Percentiles rank a stretch among this genome's conserved stretches.
These are phyloP conservation scores for Nyctanthes arbortristis DNA, from an alignment of 257 asterid genomes.

Conservation along the genomic window DNA sequence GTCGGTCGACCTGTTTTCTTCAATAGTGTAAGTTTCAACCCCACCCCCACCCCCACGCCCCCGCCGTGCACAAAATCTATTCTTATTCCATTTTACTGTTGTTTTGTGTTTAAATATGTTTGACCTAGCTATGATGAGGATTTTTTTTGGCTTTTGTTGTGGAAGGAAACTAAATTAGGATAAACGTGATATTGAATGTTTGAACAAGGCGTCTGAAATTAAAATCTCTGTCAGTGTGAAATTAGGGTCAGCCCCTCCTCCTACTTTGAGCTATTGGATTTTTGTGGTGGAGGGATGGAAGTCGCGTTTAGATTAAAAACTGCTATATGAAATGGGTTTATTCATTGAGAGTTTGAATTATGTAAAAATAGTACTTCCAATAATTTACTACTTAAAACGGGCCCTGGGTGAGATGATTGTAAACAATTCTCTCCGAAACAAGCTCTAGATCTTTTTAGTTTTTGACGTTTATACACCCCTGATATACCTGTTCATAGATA, in stretches of 20 bases:
- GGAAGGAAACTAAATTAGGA: slow-evolving; percentile 6
- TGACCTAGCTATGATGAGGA: neutral
- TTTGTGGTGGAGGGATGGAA: neutral
- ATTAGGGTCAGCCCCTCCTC: neutral
- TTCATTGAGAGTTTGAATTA: no score
- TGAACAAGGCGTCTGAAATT: neutral
- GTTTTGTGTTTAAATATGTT: neutral
- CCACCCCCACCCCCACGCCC: no score
- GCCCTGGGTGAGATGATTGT: neutral
- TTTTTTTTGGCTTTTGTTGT: slow-evolving; percentile 17
- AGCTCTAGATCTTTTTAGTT: no score
- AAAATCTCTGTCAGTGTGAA: neutral
- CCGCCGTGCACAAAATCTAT: neutral
- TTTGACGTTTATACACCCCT: no score
- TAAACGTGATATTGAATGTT: neutral
- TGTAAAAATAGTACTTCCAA: no score
- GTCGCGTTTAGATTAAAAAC: neutral
- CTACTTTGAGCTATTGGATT: neutral
- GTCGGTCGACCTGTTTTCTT: slow-evolving; percentile 34
- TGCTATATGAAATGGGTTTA: neutral
- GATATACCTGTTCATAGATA: no score
- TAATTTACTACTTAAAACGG: neutral
- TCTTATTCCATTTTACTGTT: neutral
- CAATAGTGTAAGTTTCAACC: slow-evolving; percentile 32
- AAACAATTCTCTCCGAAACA: no score